Percentiles rank a stretch among this genome's conserved stretches.
phyloP scores from a whole-genome alignment of 2,329 filamentous ascomycete genomes.

The Xylaria sp. region DNA sequence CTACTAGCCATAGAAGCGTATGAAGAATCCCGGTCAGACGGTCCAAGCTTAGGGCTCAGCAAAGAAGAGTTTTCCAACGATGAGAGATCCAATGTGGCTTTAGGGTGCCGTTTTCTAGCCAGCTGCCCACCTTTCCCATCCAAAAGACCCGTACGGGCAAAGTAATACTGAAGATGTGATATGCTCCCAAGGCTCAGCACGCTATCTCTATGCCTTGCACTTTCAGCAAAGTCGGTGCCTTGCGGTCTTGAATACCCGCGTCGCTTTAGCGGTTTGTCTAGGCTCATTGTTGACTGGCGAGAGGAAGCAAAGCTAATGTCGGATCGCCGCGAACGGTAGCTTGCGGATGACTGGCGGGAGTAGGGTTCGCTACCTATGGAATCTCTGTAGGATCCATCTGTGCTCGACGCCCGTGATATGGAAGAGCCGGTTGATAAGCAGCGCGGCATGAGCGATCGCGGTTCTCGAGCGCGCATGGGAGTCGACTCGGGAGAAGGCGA shows the following conservation, averaged over 20 bases:
- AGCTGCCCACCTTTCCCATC: slow-evolving; percentile 93
- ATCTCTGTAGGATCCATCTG: slow-evolving; percentile 61
- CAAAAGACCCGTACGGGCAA: slow-evolving; percentile 90
- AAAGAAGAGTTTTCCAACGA: slow-evolving; percentile 60
- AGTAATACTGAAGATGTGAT: slow-evolving; percentile 97
- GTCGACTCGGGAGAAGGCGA: slow-evolving; percentile 74
- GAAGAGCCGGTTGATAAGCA: slow-evolving; percentile 73
- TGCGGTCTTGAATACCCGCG: slow-evolving; percentile 90
- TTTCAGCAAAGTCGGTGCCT: slow-evolving; percentile 88
- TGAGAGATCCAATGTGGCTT: slow-evolving; percentile 68
- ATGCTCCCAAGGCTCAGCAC: slow-evolving; percentile 97
- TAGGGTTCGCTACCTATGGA: slow-evolving; percentile 67
- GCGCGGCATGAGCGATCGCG: slow-evolving; percentile 69
- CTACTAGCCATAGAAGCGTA: slow-evolving; percentile 70
- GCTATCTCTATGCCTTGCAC: slow-evolving; percentile 89
- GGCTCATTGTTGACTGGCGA: slow-evolving; percentile 60
- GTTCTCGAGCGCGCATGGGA: slow-evolving; percentile 71
- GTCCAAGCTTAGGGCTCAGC: slow-evolving; percentile 54
- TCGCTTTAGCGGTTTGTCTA: slow-evolving; percentile 61
- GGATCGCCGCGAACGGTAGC: slow-evolving; percentile 60
- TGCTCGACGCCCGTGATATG: slow-evolving; percentile 66
- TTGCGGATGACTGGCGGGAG: slow-evolving; percentile 73
- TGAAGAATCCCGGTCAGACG: slow-evolving; percentile 67
- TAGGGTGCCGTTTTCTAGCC: slow-evolving; percentile 75
- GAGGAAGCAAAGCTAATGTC: slow-evolving; percentile 56